Conservation (phyloP, 23 red algal species). For the Agarophyton chilense region DNA sequence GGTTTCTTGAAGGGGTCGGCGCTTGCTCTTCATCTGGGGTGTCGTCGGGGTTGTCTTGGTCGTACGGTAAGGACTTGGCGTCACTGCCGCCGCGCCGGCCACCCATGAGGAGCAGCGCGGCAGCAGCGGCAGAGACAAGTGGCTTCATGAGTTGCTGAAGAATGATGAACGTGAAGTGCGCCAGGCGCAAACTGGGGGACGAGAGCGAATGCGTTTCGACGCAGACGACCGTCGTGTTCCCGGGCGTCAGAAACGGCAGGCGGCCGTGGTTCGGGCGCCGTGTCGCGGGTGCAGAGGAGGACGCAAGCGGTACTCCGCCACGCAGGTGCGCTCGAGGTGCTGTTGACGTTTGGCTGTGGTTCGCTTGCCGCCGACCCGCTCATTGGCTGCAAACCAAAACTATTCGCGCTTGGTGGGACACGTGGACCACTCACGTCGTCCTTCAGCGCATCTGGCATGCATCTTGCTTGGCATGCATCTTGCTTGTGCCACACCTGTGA, state of each 20-base stretch:
- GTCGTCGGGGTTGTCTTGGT: background rate
- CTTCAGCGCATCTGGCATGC: background rate
- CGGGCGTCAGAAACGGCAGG: background rate
- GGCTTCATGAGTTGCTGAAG: constrained; percentile 62
- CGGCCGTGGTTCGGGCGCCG: too few relatives aligned
- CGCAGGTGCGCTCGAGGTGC: too few relatives aligned
- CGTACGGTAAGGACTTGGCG: background rate
- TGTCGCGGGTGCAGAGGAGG: too few relatives aligned
- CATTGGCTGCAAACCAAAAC: background rate
- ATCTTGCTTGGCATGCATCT: background rate
- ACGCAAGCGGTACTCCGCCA: too few relatives aligned
- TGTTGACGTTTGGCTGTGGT: too few relatives aligned
- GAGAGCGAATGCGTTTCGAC: background rate
- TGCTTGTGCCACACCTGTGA: background rate
- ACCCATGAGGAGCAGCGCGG: constrained; percentile 56
- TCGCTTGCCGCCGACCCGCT: background rate
- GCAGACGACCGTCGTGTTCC: background rate
- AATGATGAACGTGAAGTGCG: background rate
- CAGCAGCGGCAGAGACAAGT: constrained; percentile 65
- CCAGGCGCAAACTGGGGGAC: background rate
- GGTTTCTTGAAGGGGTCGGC: background rate
- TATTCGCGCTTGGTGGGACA: background rate
- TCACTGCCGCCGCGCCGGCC: constrained; percentile 44
- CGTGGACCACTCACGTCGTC: background rate
- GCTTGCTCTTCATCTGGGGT: background rate